A percentile compares a stretch with the other conserved stretches of the same genome.
These are phyloP conservation scores for Boletus hoseneyae DNA, from an alignment of 1,284 basidiomycete species.

Conservation along the genomic window DNA sequence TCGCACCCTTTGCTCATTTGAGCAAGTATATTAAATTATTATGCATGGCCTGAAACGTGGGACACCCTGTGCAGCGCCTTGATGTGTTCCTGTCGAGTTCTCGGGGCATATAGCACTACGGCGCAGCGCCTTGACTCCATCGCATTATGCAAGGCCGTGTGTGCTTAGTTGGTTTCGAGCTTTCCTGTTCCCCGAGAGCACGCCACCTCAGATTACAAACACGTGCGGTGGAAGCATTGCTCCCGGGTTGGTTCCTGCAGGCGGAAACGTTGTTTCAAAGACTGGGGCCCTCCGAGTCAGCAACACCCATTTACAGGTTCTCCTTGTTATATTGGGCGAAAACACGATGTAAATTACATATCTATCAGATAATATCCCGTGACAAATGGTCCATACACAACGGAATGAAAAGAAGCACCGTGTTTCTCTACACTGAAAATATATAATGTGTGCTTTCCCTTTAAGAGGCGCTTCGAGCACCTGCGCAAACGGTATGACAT, in stretches of 20 bases:
- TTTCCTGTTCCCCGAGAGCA: not conserved
- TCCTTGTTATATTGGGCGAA: slow-evolving; percentile 12
- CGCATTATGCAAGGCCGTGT: not conserved
- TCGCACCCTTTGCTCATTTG: not conserved
- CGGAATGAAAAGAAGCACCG: slow-evolving; percentile 18
- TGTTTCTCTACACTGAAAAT: slow-evolving; percentile 7
- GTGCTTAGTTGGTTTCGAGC: not conserved
- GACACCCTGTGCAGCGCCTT: too few species aligned
- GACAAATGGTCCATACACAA: slow-evolving; percentile 30
- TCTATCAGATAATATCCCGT: slow-evolving; percentile 26
- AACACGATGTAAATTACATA: slow-evolving; percentile 30
- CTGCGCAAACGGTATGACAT: slow-evolving; percentile 5
- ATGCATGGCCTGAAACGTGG: too few species aligned
- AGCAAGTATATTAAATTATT: not conserved
- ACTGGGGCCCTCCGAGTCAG: not conserved
- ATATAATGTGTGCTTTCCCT: slow-evolving; percentile 19
- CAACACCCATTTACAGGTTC: not conserved
- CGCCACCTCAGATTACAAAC: not conserved
- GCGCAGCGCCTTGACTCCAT: not conserved
- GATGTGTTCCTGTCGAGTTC: not conserved
- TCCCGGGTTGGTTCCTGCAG: not conserved
- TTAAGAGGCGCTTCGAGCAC: slow-evolving; percentile 8
- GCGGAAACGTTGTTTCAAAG: not conserved
- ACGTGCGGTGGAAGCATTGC: not conserved
- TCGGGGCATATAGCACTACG: slow-evolving; percentile 1